phyloP scores from a whole-genome alignment of 305 asterid species.

The Coffea humblotiana region DNA sequence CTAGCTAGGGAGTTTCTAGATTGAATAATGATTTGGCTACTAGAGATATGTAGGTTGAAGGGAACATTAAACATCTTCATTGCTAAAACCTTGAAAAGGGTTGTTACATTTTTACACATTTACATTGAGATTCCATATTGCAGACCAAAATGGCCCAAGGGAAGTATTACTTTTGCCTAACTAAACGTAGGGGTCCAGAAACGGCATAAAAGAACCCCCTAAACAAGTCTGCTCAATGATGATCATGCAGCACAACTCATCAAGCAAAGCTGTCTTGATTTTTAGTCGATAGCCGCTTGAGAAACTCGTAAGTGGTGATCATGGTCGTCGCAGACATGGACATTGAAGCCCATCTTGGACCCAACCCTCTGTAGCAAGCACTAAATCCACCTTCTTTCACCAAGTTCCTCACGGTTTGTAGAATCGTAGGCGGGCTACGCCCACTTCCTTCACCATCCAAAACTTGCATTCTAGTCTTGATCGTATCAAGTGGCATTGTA shows the following conservation, averaged over 20 bases:
- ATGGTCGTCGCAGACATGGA: constrained; percentile 89
- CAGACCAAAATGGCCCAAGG: constrained; percentile 12
- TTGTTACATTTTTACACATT: constrained; percentile 22
- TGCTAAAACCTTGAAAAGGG: not conserved
- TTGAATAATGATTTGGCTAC: not conserved
- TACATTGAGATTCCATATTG: constrained; percentile 21
- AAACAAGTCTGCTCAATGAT: constrained; percentile 25
- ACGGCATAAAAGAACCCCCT: constrained; percentile 15
- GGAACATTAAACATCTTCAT: not conserved
- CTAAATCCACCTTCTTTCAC: constrained; percentile 83
- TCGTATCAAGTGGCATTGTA: constrained; percentile 91
- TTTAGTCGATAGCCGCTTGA: constrained; percentile 80
- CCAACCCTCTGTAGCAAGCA: constrained; percentile 92
- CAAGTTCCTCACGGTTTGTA: constrained; percentile 64
- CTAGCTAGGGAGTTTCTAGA: not conserved
- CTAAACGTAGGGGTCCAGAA: not conserved
- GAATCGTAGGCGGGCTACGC: constrained; percentile 36
- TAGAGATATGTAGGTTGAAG: not conserved
- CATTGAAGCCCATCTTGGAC: constrained; percentile 98
- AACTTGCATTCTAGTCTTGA: constrained; percentile 89
- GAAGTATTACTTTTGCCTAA: constrained; percentile 3
- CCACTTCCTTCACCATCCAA: constrained; percentile 65
- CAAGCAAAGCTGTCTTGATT: constrained; percentile 49
- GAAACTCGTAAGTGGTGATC: constrained; percentile 96
- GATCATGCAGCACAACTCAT: constrained; percentile 27